Base-by-base conservation (phyloP, 2,329 filamentous ascomycete genomes). In the Xylariales sp. region DNA sequence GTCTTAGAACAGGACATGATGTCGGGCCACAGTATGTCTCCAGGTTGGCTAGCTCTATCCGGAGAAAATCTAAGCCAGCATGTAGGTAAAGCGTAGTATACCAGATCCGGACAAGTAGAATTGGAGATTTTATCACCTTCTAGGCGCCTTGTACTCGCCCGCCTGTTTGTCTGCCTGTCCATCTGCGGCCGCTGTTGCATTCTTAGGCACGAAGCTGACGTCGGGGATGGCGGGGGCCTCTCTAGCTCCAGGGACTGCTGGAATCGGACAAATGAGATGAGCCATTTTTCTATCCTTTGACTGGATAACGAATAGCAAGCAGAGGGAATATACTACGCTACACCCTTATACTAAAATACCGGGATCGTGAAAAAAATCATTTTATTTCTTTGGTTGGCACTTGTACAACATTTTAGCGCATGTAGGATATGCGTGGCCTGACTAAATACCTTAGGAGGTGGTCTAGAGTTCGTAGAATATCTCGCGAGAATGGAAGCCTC, bases 251-350 rank as follows among this genome's bases (percentile, higher is more conserved):
- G 65, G 50, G n/a, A 68, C n/a, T 8, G 64, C 12, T 41, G 64
- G 64, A 28, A 64, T 34, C 23, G 59, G 64, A 39, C 64, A 67
- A 23, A 67, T 1, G 6, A 64, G 7, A 32, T 67, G 60, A 52
- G 50, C 61, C 65, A 68, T 68, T 53, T 30, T 57, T 36, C 7
- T 34, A 10, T 49, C 36, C 18, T 56, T n/a, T 30, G 39, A 12
- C 3, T 14, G 32, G 32, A 43, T 7, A 64, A 52, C 43, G 28
- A 58, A 66, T 53, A 23, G 18, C 36, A 30, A 18, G 41, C n/a
- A 55, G n/a, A 41, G 23, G 7, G 14, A 9, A 43, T 3, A 9
- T 46, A 5, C 39, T 59, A 59, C 46, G 41, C 23, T 34, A 16
- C 6, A 18, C 32, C 34, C 12, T 16, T 46, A 50, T 28, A 52